A percentile compares a stretch with the other conserved stretches of the same genome.
These are phyloP conservation scores for Xylariaceae sp. DNA, from an alignment of 2,329 filamentous ascomycete species.

Conservation along the genomic window DNA sequence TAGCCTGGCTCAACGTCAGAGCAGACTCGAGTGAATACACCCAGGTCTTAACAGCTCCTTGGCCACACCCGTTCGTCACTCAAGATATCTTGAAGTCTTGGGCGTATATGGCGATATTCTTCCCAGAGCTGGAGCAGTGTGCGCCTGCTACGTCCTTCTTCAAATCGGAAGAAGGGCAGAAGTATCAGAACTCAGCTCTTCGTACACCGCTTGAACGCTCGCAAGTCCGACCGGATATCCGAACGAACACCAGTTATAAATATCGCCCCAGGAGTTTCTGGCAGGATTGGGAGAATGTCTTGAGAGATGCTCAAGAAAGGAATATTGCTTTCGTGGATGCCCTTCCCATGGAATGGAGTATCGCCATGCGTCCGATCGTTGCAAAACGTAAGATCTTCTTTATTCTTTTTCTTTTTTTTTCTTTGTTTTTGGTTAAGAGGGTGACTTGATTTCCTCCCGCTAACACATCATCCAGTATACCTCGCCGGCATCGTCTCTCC, in stretches of 20 bases:
- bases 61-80: slow-evolving; percentile 34
- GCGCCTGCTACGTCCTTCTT: slow-evolving; percentile 30
- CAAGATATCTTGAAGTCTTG: slow-evolving; percentile 36
- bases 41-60: slow-evolving; percentile 18
- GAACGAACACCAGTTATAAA: slow-evolving; percentile 35
- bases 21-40: slow-evolving; percentile 23
- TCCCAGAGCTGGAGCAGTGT: slow-evolving; percentile 27
- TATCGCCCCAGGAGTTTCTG: slow-evolving; percentile 35
- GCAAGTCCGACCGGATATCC: slow-evolving; percentile 33
- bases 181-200: slow-evolving; percentile 34
- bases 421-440: not conserved
- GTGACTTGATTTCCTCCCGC: not conserved
- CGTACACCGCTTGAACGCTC: slow-evolving; percentile 38
- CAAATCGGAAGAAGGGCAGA: slow-evolving; percentile 29
- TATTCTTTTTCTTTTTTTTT: not conserved
- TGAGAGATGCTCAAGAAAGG: slow-evolving; percentile 19
- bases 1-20: slow-evolving; percentile 27
- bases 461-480: slow-evolving; percentile 33
- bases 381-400: slow-evolving; percentile 27
- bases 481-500: slow-evolving; percentile 39
- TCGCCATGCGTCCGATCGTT: slow-evolving; percentile 37
- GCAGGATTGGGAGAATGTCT: slow-evolving; percentile 32
- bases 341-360: slow-evolving; percentile 37
- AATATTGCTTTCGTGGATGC: slow-evolving; percentile 20
- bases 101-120: slow-evolving; percentile 36